Conservation (phyloP, 2,329 filamentous ascomycete genomes). For the Hypocreales sp. region DNA sequence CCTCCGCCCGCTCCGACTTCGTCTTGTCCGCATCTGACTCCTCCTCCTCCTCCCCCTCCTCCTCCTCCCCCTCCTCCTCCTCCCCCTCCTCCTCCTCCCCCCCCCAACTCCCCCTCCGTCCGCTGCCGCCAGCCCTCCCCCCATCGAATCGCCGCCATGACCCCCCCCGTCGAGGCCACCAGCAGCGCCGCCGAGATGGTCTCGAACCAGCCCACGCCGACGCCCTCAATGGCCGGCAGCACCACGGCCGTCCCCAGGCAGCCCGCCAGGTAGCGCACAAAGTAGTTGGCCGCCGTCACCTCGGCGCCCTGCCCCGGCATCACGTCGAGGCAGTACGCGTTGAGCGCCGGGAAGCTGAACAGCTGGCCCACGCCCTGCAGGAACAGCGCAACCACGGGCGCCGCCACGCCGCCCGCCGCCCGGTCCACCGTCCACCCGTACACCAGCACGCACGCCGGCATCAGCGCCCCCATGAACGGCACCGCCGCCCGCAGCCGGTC, state of each 20-base stretch:
- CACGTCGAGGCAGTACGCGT: conserved; percentile 72
- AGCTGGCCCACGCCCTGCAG: conserved; percentile 59
- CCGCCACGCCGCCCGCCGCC: conserved; percentile 32
- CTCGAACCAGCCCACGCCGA: conserved; percentile 71
- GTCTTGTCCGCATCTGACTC: no score
- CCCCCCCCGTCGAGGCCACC: conserved; percentile 18
- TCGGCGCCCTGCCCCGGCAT: conserved; percentile 55
- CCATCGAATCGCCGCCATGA: conserved; percentile 21
- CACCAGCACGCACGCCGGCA: conserved; percentile 48
- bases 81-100: no score
- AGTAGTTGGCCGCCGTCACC: conserved; percentile 68
- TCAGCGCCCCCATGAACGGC: conserved; percentile 37
- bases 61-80: no score
- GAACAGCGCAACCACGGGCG: conserved; percentile 61
- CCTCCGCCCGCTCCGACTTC: no score
- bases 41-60: no score
- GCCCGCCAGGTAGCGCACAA: conserved; percentile 61
- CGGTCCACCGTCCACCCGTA: conserved; percentile 39
- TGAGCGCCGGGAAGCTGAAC: conserved; percentile 60
- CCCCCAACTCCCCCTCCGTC: conserved; percentile 12
- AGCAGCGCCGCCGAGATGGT: conserved; percentile 38
- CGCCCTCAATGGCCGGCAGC: conserved; percentile 54
- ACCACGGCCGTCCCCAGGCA: conserved; percentile 56
- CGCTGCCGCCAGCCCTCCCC: conserved; percentile 23
- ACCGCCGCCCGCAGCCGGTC: conserved; percentile 48